A percentile compares a stretch with the other conserved stretches of the same genome.
These are phyloP conservation scores for Hymenoscyphus fructigenus DNA, from an alignment of 2,329 filamentous ascomycete genomes.

Conservation along the genomic window DNA sequence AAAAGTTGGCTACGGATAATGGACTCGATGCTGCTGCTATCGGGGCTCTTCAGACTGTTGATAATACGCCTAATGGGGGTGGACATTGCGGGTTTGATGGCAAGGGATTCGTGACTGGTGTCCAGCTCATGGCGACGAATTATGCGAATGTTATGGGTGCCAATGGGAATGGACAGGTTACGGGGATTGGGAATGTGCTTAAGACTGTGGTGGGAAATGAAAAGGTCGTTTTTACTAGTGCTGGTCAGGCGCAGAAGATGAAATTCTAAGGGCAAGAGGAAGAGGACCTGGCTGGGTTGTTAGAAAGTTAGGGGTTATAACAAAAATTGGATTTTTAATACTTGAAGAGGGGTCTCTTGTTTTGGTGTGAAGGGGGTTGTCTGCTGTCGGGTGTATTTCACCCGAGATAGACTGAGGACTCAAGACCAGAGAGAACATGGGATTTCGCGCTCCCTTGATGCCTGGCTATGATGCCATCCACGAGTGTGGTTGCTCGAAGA, in stretches of 20 bases:
- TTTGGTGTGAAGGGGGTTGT: background rate
- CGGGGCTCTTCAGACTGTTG: slow-evolving; percentile 54
- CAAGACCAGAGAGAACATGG: too few species aligned
- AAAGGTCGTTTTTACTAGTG: background rate
- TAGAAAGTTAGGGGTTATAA: background rate
- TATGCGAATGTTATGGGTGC: slow-evolving; percentile 52
- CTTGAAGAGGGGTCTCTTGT: background rate
- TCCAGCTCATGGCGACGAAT: slow-evolving; percentile 55
- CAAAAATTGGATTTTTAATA: background rate
- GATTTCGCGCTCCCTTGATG: too few species aligned
- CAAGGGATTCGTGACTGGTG: slow-evolving; percentile 52
- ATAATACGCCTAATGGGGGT: slow-evolving; percentile 54
- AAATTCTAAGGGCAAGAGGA: background rate
- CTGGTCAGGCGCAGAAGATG: background rate
- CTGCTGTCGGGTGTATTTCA: too few species aligned
- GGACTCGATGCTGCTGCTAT: slow-evolving; percentile 47
- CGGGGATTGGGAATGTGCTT: slow-evolving; percentile 50
- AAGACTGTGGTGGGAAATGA: slow-evolving; percentile 27
- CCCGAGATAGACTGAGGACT: too few species aligned
- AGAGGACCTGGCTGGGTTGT: background rate
- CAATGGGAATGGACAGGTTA: slow-evolving; percentile 49
- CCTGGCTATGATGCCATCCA: too few species aligned
- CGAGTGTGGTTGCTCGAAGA: too few species aligned
- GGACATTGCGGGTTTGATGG: slow-evolving; percentile 60
- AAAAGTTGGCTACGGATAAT: slow-evolving; percentile 45